Conservation (phyloP, 331 rosid genomes). For the Erythrophleum ivorense region DNA sequence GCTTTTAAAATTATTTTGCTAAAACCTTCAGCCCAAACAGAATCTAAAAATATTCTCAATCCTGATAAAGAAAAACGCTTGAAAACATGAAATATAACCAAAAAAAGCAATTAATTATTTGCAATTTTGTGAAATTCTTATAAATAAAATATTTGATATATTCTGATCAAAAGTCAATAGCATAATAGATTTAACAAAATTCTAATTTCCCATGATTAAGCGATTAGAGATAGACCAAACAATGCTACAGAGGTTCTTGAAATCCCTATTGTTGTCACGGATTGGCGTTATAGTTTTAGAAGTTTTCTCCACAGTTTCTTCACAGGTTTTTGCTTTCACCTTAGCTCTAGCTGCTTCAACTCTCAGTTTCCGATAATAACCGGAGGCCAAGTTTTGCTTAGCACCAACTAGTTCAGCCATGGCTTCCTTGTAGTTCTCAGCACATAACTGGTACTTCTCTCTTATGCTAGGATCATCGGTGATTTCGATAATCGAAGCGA, state of each 20-base stretch:
- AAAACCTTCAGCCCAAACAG: too few relatives aligned
- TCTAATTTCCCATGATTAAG: neutral
- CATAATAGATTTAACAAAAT: neutral
- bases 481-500: neutral
- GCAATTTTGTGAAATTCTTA: neutral
- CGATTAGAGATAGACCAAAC: slow-evolving; percentile 4
- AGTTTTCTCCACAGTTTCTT: neutral
- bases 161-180: too few relatives aligned
- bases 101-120: neutral
- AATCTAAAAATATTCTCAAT: too few relatives aligned
- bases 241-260: neutral
- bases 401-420: neutral
- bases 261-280: neutral
- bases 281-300: neutral
- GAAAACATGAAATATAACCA: neutral
- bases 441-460: neutral
- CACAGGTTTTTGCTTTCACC: neutral
- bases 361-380: neutral
- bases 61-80: too few relatives aligned
- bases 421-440: neutral
- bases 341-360: neutral
- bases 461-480: neutral
- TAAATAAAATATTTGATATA: too few relatives aligned
- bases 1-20: too few relatives aligned
- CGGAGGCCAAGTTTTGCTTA: neutral